Base-by-base conservation (phyloP, 1,284 basidiomycete genomes). In the Megacollybia platyphylla region DNA sequence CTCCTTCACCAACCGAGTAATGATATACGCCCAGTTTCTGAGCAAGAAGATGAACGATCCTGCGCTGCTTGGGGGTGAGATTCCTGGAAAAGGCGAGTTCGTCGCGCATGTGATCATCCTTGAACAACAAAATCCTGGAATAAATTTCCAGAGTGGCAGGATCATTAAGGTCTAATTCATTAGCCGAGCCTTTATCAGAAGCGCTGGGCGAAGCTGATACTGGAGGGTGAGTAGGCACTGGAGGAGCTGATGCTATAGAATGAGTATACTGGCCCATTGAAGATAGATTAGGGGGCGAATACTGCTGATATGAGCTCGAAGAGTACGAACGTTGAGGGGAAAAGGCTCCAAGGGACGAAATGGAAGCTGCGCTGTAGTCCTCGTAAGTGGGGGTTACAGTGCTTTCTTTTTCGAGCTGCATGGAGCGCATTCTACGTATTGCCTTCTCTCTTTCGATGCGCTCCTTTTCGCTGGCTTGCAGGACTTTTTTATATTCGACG, bases 401-500 rank as follows among this genome's bases (percentile, higher is more conserved):
- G 27, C 60, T 68, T 55, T 87, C 85, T 59, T 87, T 86, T 65
- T 92, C 88, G 29, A 94, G 64, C 57, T 94, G 90, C 80, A 94
- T 91, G 44, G 87, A 91, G 52, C 91, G 82, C 93, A 99, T 97
- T 45, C 94, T 77, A 54, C 94, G 88, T 53, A 99, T 83, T 2
- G 96, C 96, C 69, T 99, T 99, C 68, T 98, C 96, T 49, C 96
- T 75, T 62, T 99, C 94, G 57, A 98, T 99, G 45, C 91, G 79
- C 59, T 99, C 96, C 68, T 99, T 99, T 64, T 99, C 96, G 38
- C 96, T 94, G 1, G 92, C 92, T 61, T 97, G 94, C 13, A 99
- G 70, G 7, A 97, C 96, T 64, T 97, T 97, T 70, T 99, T 99
- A 72, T 97, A 98, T 64, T 99, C 94, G 46, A 97, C 94, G 29